Evolutionary conservation across 1,284 basidiomycete genomes (phyloP), one percentile per base, ranked within the genome.

Genomic region (Cutaneotrichosporon mucoides): DNA sequence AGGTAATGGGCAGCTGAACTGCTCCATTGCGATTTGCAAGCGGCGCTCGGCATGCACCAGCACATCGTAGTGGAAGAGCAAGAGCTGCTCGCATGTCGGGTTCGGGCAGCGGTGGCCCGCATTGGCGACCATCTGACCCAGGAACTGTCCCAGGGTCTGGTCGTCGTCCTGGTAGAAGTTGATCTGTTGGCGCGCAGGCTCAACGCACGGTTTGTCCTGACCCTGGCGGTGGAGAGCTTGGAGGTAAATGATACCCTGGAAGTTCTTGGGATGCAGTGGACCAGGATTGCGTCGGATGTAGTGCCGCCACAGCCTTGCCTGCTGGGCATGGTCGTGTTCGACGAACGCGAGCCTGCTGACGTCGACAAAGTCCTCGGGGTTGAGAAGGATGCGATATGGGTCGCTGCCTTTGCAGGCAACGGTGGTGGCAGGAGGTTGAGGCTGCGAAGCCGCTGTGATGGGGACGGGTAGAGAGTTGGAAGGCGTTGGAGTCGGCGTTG

Each of bases 91-190:
- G 71, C 95, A 99, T 1, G 84, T 85, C 73, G 91, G 92, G 50
- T 87, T 87, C 1, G 84, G 81, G 71, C 96, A 99, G 36, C 70
- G 67, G 34, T 84, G 82, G 7, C 84, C 87, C 45, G 92, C 89
- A 54, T 82, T 82, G 41, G 88, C 85, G 0, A 85, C 84, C 46
- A 88, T 85, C 68, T 55, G 53, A 56, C 94, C 91, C 63, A 99
- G 88, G 78, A 89, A 96, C 72, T 93, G 90, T 0, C 92, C 92
- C 5, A 99, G 83, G 1, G 95, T 93, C 73, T 85, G 86, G 74
- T 99, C 95, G 64, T 91, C 90, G 59, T 90, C 86, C 51, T 92
- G 90, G 72, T 99, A 99, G 77, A 95, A 98, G 34, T 86, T 88
- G 79, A 90, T 85, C 61, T 88, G 87, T 40, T 84, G 82, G 48